Conservation (phyloP, 2,329 filamentous ascomycete species). For the Colletotrichum phormii region DNA sequence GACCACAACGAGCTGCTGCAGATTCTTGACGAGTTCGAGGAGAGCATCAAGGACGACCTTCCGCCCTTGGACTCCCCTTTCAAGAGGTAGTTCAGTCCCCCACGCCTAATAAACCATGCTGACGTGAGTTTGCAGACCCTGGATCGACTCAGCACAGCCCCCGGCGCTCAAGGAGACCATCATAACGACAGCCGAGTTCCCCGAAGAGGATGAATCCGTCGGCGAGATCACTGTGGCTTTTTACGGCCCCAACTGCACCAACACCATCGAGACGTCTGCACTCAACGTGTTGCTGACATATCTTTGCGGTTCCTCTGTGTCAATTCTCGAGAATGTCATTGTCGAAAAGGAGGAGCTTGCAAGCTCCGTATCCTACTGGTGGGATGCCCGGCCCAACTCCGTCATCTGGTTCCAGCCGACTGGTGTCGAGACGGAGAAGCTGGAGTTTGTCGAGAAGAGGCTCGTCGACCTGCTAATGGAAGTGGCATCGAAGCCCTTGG, state of each 20-base stretch:
- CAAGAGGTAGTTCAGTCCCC: conserved; percentile 60
- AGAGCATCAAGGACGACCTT: conserved; percentile 84
- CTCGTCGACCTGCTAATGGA: conserved; percentile 87
- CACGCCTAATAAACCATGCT: not conserved
- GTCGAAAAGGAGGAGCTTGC: conserved; percentile 94
- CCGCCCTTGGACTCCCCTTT: conserved; percentile 81
- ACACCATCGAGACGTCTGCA: conserved; percentile 76
- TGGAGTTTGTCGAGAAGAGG: conserved; percentile 85
- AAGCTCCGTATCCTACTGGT: conserved; percentile 84
- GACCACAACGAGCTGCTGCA: conserved; percentile 83
- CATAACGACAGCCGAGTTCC: conserved; percentile 87
- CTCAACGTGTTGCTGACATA: conserved; percentile 86
- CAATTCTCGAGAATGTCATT: conserved; percentile 88
- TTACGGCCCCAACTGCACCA: conserved; percentile 84
- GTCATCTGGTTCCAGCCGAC: conserved; percentile 89
- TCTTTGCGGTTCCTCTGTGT: conserved; percentile 92
- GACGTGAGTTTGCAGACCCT: conserved; percentile 65
- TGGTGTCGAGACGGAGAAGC: conserved; percentile 87
- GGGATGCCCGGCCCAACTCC: conserved; percentile 82
- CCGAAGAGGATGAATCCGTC: conserved; percentile 94
- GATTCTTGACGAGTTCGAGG: conserved; percentile 89
- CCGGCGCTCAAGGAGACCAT: conserved; percentile 78
- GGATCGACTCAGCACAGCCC: conserved; percentile 88
- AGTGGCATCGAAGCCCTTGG: conserved; percentile 81
- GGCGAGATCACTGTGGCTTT: conserved; percentile 90